Evolutionary conservation across 371 early-diverging fungal genomes (phyloP).

Genomic region (Mortierella sp.): DNA sequence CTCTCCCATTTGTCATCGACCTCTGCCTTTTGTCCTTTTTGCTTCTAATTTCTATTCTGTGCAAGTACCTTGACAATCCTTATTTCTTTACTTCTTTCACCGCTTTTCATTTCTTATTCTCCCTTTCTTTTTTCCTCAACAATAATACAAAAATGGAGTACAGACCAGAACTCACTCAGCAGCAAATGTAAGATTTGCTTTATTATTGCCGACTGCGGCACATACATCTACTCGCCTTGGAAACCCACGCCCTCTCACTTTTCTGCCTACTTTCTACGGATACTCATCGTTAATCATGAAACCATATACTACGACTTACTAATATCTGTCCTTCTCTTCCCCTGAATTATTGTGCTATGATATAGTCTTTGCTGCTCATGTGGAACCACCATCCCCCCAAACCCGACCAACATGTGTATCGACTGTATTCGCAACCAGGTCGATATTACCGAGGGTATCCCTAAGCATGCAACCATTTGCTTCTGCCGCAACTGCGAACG

Average conservation of each 20-base stretch:
- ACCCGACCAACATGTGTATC: constrained; percentile 98
- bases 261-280: not conserved
- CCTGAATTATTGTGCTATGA: not conserved
- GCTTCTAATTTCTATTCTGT: not conserved
- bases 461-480: constrained; percentile 94
- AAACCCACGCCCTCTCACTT: not conserved
- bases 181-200: constrained; percentile 6
- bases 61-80: not conserved
- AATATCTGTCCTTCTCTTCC: not conserved
- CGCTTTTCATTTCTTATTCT: not conserved
- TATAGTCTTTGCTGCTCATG: constrained; percentile 52
- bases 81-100: not conserved
- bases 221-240: not conserved
- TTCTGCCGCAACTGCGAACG: constrained; percentile 98
- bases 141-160: constrained; percentile 4
- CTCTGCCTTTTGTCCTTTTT: not conserved
- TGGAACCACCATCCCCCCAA: constrained; percentile 97
- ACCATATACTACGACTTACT: not conserved
- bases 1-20: constrained; percentile 3
- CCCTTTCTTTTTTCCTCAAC: not conserved
- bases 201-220: not conserved
- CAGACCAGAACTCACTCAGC: constrained; percentile 1
- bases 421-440: constrained; percentile 97
- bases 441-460: constrained; percentile 98
- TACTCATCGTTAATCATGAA: not conserved